Conservation (phyloP, 2,329 filamentous ascomycete species). For the Penicillium sp. region DNA sequence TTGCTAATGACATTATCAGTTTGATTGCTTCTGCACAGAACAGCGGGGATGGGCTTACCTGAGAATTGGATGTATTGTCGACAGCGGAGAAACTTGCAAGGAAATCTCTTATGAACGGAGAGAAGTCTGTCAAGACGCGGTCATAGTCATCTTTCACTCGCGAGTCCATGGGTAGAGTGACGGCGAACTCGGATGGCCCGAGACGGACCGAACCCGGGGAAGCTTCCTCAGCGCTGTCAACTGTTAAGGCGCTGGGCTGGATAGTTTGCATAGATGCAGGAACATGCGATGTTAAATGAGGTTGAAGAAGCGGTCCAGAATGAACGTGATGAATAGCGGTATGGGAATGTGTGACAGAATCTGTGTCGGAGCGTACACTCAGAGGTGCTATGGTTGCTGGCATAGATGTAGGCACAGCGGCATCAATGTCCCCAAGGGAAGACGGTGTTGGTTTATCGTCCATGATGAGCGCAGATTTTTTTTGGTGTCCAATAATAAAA, state of each 20-base stretch:
- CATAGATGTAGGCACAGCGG: conserved; percentile 29
- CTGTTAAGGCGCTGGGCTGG: conserved; percentile 40
- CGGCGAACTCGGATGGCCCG: conserved; percentile 43
- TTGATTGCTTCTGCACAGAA: not conserved
- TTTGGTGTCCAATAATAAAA: not conserved
- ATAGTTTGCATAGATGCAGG: conserved; percentile 36
- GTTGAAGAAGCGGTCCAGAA: conserved; percentile 31
- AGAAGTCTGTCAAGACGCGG: conserved; percentile 32
- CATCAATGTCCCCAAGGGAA: conserved; percentile 45
- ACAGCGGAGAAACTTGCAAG: conserved; percentile 24
- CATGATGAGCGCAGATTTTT: conserved; percentile 11
- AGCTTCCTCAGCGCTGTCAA: conserved; percentile 28
- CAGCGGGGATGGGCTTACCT: conserved; percentile 31
- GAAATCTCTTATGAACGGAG: conserved; percentile 34
- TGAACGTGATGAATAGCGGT: conserved; percentile 25
- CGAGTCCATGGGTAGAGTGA: conserved; percentile 48
- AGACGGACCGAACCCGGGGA: conserved; percentile 38
- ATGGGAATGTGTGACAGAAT: conserved; percentile 26
- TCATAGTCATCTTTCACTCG: conserved; percentile 48
- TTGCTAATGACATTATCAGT: conserved; percentile 27
- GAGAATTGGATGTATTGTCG: conserved; percentile 14
- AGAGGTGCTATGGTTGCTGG: conserved; percentile 38
- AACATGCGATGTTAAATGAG: conserved; percentile 28
- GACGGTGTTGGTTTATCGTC: conserved; percentile 40
- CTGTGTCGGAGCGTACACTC: conserved; percentile 39